Conservation (phyloP, 2,329 filamentous ascomycete species). For the Ophiognomonia clavigignenti-juglandacearum region DNA sequence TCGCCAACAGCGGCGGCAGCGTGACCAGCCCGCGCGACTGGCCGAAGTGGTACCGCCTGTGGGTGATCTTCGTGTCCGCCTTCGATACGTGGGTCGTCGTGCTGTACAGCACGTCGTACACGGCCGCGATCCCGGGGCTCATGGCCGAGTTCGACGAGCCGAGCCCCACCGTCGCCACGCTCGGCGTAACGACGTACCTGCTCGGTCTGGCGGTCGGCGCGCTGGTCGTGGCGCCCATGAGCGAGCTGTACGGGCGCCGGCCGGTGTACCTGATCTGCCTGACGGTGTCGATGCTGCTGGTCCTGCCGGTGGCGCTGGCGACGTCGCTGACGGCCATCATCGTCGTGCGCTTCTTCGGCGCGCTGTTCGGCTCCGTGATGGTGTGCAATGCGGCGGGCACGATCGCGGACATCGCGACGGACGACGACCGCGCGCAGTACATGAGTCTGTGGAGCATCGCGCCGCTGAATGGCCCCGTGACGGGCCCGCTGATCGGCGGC, state of each 20-base stretch:
- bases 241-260: constrained; percentile 60
- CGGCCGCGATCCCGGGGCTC: constrained; percentile 62
- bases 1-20: constrained; percentile 44
- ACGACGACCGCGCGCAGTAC: constrained; percentile 74
- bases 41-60: constrained; percentile 44
- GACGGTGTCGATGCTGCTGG: constrained; percentile 56
- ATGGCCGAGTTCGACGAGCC: constrained; percentile 56
- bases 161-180: constrained; percentile 51
- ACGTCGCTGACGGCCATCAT: constrained; percentile 60
- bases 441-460: constrained; percentile 82
- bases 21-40: constrained; percentile 64
- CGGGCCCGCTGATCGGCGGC: constrained; percentile 66
- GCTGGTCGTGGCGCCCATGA: constrained; percentile 67
- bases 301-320: constrained; percentile 66
- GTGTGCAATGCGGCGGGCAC: constrained; percentile 79
- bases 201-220: constrained; percentile 65
- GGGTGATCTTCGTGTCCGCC: constrained; percentile 34
- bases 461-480: constrained; percentile 69
- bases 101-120: constrained; percentile 71
- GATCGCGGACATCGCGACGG: constrained; percentile 75
- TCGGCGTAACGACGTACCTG: constrained; percentile 72
- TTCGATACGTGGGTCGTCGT: constrained; percentile 45
- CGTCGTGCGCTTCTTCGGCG: constrained; percentile 63
- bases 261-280: constrained; percentile 63
- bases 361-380: constrained; percentile 57